Evolutionary conservation across 441 rosid genomes (phyloP).

Genomic region (Rhodomyrtus psidioides): DNA sequence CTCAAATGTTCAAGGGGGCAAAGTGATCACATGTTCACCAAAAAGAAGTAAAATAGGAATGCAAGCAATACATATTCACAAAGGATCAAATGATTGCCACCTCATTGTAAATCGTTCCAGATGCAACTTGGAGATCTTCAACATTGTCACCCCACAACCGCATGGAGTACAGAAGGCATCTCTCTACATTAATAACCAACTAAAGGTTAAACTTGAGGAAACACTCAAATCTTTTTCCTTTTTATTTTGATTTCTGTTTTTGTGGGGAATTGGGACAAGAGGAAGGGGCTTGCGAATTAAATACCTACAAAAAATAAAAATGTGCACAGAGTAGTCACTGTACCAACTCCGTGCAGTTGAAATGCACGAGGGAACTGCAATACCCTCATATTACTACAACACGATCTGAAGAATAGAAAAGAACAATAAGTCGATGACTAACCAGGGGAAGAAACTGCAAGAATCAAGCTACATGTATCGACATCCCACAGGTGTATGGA

Average conservation of each 20-base stretch:
- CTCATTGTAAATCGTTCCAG: conserved; percentile 92
- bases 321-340: not conserved
- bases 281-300: not conserved
- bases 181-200: conserved; percentile 38
- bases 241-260: not conserved
- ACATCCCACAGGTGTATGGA: conserved; percentile 67
- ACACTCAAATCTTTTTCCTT: not conserved
- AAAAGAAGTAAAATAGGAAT: not conserved
- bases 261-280: not conserved
- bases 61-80: not conserved
- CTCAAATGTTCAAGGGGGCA: not conserved
- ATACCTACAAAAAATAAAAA: not conserved
- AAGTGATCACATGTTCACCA: not conserved
- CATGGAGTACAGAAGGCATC: conserved; percentile 83
- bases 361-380: not conserved
- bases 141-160: conserved; percentile 77
- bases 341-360: not conserved
- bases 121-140: conserved; percentile 62
- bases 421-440: not conserved
- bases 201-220: not conserved
- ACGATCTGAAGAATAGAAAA: not conserved
- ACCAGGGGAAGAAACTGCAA: conserved; percentile 80
- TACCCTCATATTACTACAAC: not conserved
- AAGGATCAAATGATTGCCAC: conserved; percentile 20
- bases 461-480: conserved; percentile 31